Conservation (phyloP, 148 eudicot species). For the Rhododendron williamsianum region DNA sequence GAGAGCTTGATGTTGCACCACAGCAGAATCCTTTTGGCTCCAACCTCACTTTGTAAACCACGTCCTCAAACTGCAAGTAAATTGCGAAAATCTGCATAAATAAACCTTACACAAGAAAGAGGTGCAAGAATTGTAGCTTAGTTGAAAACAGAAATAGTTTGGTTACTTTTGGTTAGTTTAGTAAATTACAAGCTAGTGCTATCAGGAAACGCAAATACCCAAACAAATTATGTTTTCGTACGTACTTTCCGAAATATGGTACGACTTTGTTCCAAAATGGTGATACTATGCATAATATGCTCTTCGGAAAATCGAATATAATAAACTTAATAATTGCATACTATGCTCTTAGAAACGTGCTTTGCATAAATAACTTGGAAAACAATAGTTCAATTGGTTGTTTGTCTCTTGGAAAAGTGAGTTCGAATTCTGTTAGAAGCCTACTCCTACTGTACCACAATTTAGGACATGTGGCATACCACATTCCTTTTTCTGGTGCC, state of each 20-base stretch:
- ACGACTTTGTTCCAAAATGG: background rate
- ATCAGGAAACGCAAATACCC: background rate
- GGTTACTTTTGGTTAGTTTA: background rate
- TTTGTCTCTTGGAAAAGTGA: background rate
- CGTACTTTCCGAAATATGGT: background rate
- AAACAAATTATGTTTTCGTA: background rate
- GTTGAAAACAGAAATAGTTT: background rate
- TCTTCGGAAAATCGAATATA: too few species aligned
- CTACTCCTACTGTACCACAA: background rate
- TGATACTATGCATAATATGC: background rate
- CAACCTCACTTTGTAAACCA: slow-evolving; percentile 71
- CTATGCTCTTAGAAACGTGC: background rate
- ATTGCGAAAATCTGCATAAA: slow-evolving; percentile 5
- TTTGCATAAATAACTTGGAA: background rate
- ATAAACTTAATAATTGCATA: background rate
- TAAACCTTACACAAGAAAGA: background rate
- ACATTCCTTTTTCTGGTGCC: background rate
- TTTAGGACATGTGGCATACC: background rate
- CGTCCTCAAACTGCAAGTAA: slow-evolving; percentile 69
- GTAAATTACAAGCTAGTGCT: background rate
- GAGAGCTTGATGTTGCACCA: slow-evolving; percentile 38
- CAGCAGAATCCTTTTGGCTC: slow-evolving; percentile 37
- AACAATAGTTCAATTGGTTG: background rate
- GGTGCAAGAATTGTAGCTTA: background rate
- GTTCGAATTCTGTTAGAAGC: background rate